Conservation (phyloP, 202 grass and related monocot genomes). For the Tripidium arundinaceum region DNA sequence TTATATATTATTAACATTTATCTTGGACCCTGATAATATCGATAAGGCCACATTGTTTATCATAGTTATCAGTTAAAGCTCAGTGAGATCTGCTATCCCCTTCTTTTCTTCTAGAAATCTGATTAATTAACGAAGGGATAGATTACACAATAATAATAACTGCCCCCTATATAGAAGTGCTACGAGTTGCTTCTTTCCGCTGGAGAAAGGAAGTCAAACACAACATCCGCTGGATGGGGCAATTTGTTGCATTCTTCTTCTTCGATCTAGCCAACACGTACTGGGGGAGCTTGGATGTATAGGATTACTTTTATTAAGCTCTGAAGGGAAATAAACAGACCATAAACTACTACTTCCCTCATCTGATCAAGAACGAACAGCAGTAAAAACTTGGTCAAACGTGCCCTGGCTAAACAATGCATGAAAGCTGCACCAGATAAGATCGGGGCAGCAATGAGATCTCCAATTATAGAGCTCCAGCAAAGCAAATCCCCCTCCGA, state of each 20-base stretch:
- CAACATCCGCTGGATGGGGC: neutral
- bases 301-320: neutral
- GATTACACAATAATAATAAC: too few relatives aligned
- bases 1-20: too few relatives aligned
- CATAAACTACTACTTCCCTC: too few relatives aligned
- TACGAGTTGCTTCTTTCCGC: neutral
- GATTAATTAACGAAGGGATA: neutral
- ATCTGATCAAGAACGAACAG: neutral
- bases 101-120: neutral
- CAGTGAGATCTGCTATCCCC: neutral
- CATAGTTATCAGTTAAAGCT: neutral
- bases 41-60: too few relatives aligned
- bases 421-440: neutral
- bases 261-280: neutral
- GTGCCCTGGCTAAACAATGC: neutral
- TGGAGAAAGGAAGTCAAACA: neutral
- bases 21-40: too few relatives aligned
- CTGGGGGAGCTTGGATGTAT: neutral
- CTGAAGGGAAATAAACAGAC: too few relatives aligned
- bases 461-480: neutral
- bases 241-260: neutral
- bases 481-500: neutral
- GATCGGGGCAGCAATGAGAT: constrained; percentile 10
- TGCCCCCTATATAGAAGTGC: too few relatives aligned
- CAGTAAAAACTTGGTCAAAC: constrained; percentile 6